Percentiles rank a stretch among this genome's conserved stretches.
phyloP scores from a whole-genome alignment of 805 yeast species.

The Zygosaccharomyces bisporus region DNA sequence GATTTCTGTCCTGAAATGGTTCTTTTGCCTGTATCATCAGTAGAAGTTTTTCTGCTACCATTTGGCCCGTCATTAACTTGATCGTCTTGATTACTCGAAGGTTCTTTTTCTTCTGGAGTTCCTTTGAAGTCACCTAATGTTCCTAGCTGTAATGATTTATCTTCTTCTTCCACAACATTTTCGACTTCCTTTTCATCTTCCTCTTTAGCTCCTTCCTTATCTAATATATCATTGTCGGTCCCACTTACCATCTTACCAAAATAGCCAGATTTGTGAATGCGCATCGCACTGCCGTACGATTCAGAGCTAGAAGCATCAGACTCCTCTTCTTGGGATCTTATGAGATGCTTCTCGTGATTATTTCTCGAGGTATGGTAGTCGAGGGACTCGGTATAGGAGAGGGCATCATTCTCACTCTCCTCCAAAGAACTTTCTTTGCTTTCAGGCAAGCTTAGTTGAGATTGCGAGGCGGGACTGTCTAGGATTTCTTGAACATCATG shows the following conservation, averaged over 20 bases:
- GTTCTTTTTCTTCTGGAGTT: background rate
- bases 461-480: background rate
- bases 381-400: conserved; percentile 22
- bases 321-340: conserved; percentile 15
- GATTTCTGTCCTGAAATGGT: conserved; percentile 16
- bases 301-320: conserved; percentile 6
- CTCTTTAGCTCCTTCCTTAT: conserved; percentile 10
- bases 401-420: conserved; percentile 19
- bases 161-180: conserved; percentile 1
- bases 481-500: background rate
- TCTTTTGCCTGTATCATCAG: background rate
- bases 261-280: conserved; percentile 28
- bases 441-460: background rate
- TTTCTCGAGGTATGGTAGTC: conserved; percentile 20
- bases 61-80: conserved; percentile 10
- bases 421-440: conserved; percentile 2
- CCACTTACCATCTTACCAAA: conserved; percentile 23
- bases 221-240: conserved; percentile 9
- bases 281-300: conserved; percentile 19
- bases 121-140: background rate
- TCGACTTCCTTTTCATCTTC: conserved; percentile 7
- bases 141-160: background rate
- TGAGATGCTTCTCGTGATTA: conserved; percentile 14
- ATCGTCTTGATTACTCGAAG: background rate
- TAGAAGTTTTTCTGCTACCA: background rate